Base-by-base conservation (phyloP, 2,329 filamentous ascomycete species). In the Phoma sp. region DNA sequence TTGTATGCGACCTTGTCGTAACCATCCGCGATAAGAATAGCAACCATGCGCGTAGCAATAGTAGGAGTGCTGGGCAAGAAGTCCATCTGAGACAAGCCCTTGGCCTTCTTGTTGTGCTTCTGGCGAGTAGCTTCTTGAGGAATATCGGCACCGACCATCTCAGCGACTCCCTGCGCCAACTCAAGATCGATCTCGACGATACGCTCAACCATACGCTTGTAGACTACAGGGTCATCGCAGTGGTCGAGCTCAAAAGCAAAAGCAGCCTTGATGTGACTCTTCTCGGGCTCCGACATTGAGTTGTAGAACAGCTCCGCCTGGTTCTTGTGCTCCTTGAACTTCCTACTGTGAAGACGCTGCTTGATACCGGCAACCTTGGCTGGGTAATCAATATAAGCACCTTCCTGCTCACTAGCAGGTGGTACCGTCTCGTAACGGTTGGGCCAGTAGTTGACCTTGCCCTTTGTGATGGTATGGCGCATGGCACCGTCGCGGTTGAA, bases 251-350 rank as follows among this genome's bases (percentile, higher is more conserved):
- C 89, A 67, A 91, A 92, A 3, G 80, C 79, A 10, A 91, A 80
- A 0, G 88, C 85, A 32, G 77, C 78, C 25, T 79, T 77, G 15
- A 89, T 74, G 69, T 91, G 88, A 12, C 69, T 67, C 75, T 89
- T 86, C 74, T 94, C 91, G 3, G 85, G 78, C 0, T 81, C 76
- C 0, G 85, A 84, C 62, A 94, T 75, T 15, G 88, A 92, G 78
- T 94, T 94, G 78, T 87, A 94, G 78, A 95, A 95, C 1, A 94
- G 79, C 70, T 93, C 89, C 0, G 91, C 90, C 72, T 95, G 91
- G 44, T 84, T 87, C 75, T 85, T 85, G 71, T 94, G 89, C 58
- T 95, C 90, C 60, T 81, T 83, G 80, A 94, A 94, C 77, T 94
- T 94, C 63, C 82, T 82, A 60, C 86, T 89, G 54, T 84, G 81